A percentile compares a stretch with the other conserved stretches of the same genome.
Evolutionary conservation across 345 rosid genomes (phyloP).

Genomic region (Boechera divaricarpa): DNA sequence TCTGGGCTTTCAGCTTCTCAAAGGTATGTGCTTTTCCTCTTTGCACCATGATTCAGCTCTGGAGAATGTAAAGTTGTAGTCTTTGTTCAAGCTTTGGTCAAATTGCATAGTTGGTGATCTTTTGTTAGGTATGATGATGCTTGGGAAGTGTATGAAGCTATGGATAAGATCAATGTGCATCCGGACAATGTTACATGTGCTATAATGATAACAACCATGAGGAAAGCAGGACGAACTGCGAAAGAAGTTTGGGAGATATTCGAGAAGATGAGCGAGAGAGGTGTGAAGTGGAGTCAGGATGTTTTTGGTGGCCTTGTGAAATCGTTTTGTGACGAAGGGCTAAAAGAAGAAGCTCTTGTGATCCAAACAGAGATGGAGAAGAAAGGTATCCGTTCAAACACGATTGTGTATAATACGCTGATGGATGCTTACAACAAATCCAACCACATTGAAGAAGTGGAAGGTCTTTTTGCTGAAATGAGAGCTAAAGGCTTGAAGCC

Average conservation of each 20-base stretch:
- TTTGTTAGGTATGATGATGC: constrained; percentile 73
- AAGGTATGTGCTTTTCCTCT: constrained; percentile 50
- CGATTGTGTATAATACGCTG: constrained; percentile 69
- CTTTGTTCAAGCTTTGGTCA: constrained; percentile 5
- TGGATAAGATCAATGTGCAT: constrained; percentile 63
- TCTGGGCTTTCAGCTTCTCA: constrained; percentile 67
- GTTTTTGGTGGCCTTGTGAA: constrained; percentile 72
- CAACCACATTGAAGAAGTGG: constrained; percentile 78
- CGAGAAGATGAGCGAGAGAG: constrained; percentile 74
- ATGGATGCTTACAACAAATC: constrained; percentile 85
- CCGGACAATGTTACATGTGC: constrained; percentile 82
- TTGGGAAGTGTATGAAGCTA: constrained; percentile 63
- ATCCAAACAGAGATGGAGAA: constrained; percentile 87
- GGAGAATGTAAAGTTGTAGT: constrained; percentile 15
- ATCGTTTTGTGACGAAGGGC: constrained; percentile 85
- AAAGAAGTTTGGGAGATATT: constrained; percentile 84
- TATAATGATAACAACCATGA: constrained; percentile 76
- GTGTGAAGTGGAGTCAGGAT: constrained; percentile 77
- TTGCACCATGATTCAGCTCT: background rate
- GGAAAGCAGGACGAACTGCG: constrained; percentile 65
- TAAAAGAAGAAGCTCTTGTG: constrained; percentile 78
- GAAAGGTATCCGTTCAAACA: constrained; percentile 70
- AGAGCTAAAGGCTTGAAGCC: constrained; percentile 67
- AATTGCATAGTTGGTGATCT: background rate
- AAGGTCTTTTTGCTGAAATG: constrained; percentile 84